Evolutionary conservation across 176 grass and related monocot species (phyloP).

Genomic region (Chrysopogon serrulatus): DNA sequence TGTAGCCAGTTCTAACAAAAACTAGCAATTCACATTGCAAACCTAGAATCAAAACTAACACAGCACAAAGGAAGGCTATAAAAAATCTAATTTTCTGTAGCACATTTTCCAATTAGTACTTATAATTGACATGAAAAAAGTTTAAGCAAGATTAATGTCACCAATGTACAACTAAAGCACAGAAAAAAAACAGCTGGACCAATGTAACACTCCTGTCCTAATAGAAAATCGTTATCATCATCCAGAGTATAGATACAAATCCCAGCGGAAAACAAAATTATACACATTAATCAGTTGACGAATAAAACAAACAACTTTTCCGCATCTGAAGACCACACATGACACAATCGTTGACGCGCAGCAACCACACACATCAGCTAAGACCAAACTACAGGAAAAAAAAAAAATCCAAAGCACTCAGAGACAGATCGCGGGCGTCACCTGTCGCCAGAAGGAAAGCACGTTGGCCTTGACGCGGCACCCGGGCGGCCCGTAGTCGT

Average conservation of each 20-base stretch:
- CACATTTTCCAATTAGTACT: not conserved
- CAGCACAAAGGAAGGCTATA: not conserved
- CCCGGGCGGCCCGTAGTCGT: constrained; percentile 68
- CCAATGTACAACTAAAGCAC: not conserved
- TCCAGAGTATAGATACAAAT: not conserved
- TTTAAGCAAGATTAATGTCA: not conserved
- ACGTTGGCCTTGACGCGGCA: constrained; percentile 73
- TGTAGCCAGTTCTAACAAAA: not conserved
- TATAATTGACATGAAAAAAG: not conserved
- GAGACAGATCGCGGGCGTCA: not conserved
- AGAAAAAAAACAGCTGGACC: not conserved
- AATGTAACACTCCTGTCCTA: not conserved
- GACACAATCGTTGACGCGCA: not conserved
- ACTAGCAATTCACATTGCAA: not conserved
- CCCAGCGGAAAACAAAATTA: not conserved
- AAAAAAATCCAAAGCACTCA: not conserved
- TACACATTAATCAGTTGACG: not conserved
- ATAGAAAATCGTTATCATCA: not conserved
- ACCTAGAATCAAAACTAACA: not conserved
- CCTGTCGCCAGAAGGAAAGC: constrained; percentile 71
- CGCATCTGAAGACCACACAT: not conserved
- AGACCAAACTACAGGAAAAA: not conserved
- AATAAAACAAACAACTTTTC: not conserved
- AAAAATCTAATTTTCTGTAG: not conserved
- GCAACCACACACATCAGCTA: not conserved